Evolutionary conservation across 352 stramenopile genomes (phyloP).

Genomic region (Phytophthora hibernalis): DNA sequence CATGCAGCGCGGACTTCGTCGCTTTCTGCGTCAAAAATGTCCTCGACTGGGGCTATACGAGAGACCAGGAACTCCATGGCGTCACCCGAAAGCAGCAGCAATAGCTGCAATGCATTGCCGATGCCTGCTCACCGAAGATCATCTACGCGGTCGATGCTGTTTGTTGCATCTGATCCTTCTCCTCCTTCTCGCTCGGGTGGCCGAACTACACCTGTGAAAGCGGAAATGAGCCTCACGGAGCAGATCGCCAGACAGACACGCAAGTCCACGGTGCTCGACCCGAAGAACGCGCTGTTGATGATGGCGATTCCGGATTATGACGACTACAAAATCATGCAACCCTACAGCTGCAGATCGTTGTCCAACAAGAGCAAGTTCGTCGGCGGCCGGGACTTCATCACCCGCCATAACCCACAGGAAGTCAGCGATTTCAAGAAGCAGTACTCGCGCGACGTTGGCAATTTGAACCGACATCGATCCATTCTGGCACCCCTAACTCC

Average conservation of each 20-base stretch:
- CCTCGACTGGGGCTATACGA: conserved; percentile 15
- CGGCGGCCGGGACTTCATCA: conserved; percentile 72
- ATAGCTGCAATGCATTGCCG: conserved; percentile 22
- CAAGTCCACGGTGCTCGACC: conserved; percentile 75
- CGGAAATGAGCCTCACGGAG: conserved; percentile 73
- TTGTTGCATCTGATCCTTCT: conserved; percentile 21
- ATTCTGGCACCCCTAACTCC: conserved; percentile 55
- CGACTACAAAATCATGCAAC: conserved; percentile 79
- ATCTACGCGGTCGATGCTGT: conserved; percentile 44
- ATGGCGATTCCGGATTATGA: conserved; percentile 82
- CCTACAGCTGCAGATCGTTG: conserved; percentile 75
- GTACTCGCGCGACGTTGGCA: conserved; percentile 74
- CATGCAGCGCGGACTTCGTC: conserved; percentile 8
- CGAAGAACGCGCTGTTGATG: conserved; percentile 73
- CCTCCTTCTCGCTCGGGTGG: conserved; percentile 25
- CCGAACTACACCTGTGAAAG: conserved; percentile 33
- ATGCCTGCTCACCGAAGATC: conserved; percentile 17
- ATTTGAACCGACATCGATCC: conserved; percentile 68
- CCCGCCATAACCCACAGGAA: conserved; percentile 74
- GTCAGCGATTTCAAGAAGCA: conserved; percentile 81
- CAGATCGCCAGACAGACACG: conserved; percentile 70
- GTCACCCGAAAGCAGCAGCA: conserved; percentile 7
- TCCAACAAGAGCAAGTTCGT: conserved; percentile 72
- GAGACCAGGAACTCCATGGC: conserved; percentile 11
- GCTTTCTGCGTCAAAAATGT: conserved; percentile 16